phyloP scores from a whole-genome alignment of 768 basidiomycete species.

The Tulasnella sp. region DNA sequence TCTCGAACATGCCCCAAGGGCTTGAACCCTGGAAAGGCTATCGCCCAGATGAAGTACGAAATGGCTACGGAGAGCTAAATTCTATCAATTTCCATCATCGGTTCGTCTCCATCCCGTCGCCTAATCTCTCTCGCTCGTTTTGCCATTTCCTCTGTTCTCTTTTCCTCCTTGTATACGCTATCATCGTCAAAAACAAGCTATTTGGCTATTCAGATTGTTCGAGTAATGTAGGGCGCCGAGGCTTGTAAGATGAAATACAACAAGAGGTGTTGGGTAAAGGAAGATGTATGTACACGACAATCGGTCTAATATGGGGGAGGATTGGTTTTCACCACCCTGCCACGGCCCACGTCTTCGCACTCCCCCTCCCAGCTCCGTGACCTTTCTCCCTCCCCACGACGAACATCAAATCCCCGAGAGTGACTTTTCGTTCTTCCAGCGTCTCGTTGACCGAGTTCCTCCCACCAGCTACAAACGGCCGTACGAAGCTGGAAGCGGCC shows the following conservation, averaged over 20 bases:
- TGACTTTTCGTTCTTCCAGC: conserved; percentile 47
- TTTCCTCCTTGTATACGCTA: not conserved
- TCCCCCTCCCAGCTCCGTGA: conserved; percentile 69
- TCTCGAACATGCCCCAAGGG: conserved; percentile 97
- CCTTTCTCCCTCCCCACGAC: conserved; percentile 74
- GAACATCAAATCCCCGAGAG: conserved; percentile 73
- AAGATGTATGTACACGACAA: not conserved
- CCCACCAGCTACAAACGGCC: conserved; percentile 13
- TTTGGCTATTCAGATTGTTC: not conserved
- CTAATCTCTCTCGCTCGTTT: not conserved
- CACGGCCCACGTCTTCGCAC: conserved; percentile 51
- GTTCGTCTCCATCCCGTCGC: not conserved
- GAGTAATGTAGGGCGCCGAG: not conserved
- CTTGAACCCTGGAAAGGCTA: conserved; percentile 83
- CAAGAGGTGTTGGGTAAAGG: not conserved
- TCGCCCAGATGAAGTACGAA: conserved; percentile 89
- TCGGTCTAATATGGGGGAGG: not conserved
- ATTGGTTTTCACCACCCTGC: not conserved
- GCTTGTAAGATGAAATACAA: not conserved
- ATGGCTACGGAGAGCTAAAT: conserved; percentile 49
- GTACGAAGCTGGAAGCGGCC: conserved; percentile 10
- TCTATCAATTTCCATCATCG: not conserved
- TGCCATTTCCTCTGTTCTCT: not conserved
- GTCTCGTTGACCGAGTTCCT: conserved; percentile 33
- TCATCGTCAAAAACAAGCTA: not conserved